Evolutionary conservation across 306 rosid genomes (phyloP).

Genomic region (Astragalus glycyphyllos): DNA sequence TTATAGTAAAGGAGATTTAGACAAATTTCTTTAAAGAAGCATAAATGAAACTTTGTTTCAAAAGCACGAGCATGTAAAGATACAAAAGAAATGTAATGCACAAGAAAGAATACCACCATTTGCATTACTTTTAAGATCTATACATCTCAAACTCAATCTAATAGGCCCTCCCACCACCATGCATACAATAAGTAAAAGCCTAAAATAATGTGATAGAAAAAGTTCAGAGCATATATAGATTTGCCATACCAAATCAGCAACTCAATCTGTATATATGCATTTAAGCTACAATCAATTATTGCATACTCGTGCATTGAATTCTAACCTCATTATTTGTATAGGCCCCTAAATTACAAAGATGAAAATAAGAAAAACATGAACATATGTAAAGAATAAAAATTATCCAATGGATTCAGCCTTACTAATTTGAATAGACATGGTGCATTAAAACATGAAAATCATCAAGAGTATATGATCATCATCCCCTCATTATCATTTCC

Average conservation of each 20-base stretch:
- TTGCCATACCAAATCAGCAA: conserved; percentile 34
- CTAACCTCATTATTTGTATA: not conserved
- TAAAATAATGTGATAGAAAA: conserved; percentile 42
- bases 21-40: conserved; percentile 56
- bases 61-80: conserved; percentile 64
- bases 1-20: conserved; percentile 56
- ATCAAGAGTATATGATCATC: conserved; percentile 40
- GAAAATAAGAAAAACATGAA: not conserved
- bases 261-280: conserved; percentile 2
- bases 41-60: conserved; percentile 60
- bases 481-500: conserved; percentile 42
- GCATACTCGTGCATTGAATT: conserved; percentile 9
- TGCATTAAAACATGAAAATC: conserved; percentile 34
- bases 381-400: not conserved
- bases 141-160: conserved; percentile 41
- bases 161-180: conserved; percentile 41
- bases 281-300: conserved; percentile 11
- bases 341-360: conserved; percentile 9
- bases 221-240: conserved; percentile 13
- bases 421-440: conserved; percentile 27
- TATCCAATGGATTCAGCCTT: conserved; percentile 15
- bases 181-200: conserved; percentile 37
- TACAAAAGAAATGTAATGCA: conserved; percentile 53
- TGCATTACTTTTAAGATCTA: conserved; percentile 39
- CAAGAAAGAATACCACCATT: conserved; percentile 51